Conservation (phyloP, 2,329 filamentous ascomycete species). For the Lachnellula cervina region DNA sequence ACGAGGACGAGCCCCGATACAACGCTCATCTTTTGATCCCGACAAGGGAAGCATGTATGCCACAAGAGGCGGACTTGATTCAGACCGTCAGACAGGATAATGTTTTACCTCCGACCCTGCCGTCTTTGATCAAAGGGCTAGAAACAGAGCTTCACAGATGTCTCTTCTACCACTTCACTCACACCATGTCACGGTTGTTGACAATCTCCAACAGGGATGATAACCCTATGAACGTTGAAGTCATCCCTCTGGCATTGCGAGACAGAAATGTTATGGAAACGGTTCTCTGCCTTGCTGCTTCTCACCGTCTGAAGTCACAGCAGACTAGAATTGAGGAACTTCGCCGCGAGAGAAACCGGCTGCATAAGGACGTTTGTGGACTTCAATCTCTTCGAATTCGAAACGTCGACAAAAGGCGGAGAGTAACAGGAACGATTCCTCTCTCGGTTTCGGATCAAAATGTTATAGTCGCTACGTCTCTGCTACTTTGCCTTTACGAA, state of each 20-base stretch:
- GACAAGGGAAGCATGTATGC: neutral
- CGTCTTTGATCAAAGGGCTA: neutral
- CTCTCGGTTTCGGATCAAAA: slow-evolving; percentile 1
- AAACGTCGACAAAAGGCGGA: neutral
- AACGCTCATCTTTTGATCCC: neutral
- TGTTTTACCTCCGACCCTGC: neutral
- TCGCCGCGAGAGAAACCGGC: slow-evolving; percentile 5
- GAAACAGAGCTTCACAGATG: slow-evolving; percentile 12
- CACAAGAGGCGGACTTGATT: neutral
- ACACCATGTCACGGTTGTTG: slow-evolving; percentile 13
- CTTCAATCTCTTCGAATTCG: slow-evolving; percentile 9
- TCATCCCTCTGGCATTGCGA: slow-evolving; percentile 17
- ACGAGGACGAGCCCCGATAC: neutral
- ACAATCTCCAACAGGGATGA: slow-evolving; percentile 7
- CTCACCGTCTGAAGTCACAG: slow-evolving; percentile 12
- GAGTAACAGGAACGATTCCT: neutral
- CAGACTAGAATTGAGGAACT: slow-evolving; percentile 2
- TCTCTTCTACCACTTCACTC: slow-evolving; percentile 20
- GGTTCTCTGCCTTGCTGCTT: slow-evolving; percentile 17
- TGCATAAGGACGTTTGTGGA: slow-evolving; percentile 11
- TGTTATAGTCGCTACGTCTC: slow-evolving; percentile 11
- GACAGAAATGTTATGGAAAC: slow-evolving; percentile 17
- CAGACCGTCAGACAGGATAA: neutral
- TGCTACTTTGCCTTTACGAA: slow-evolving; percentile 21
- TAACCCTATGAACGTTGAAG: slow-evolving; percentile 15